phyloP scores from a whole-genome alignment of 306 rosid genomes.

The Abrus precatorius region DNA sequence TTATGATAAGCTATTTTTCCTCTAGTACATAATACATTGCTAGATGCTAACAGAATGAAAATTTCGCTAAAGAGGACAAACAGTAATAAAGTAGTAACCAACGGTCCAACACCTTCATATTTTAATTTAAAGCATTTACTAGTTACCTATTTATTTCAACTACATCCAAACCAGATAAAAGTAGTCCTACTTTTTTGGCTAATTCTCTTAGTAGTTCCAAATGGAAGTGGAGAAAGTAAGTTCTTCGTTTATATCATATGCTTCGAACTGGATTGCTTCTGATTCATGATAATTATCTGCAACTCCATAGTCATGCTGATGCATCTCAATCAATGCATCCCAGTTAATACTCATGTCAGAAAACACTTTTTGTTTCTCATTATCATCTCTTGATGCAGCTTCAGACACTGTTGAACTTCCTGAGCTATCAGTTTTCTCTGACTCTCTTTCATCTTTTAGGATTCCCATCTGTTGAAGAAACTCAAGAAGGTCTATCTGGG shows the following conservation, averaged over 20 bases:
- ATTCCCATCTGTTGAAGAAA: conserved; percentile 94
- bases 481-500: conserved; percentile 96
- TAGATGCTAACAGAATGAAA: conserved; percentile 39
- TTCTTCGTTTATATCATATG: conserved; percentile 67
- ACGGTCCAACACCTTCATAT: conserved; percentile 33
- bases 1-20: conserved; percentile 43
- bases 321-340: conserved; percentile 81
- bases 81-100: conserved; percentile 43
- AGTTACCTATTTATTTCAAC: conserved; percentile 35
- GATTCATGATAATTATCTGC: conserved; percentile 55
- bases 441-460: conserved; percentile 60
- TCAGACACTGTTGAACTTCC: conserved; percentile 59
- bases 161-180: conserved; percentile 21
- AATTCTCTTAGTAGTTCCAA: conserved; percentile 70
- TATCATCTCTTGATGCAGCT: conserved; percentile 50
- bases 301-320: conserved; percentile 44
- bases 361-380: conserved; percentile 61
- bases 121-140: conserved; percentile 40
- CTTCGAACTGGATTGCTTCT: conserved; percentile 58
- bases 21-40: conserved; percentile 34
- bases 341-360: conserved; percentile 73
- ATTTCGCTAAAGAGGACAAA: conserved; percentile 21
- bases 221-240: conserved; percentile 68
- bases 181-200: conserved; percentile 25
- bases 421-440: conserved; percentile 55